Percentiles rank a stretch among this genome's conserved stretches.
Conservation (phyloP, 345 rosid genomes). For the Cardiospermum halicacabum region DNA sequence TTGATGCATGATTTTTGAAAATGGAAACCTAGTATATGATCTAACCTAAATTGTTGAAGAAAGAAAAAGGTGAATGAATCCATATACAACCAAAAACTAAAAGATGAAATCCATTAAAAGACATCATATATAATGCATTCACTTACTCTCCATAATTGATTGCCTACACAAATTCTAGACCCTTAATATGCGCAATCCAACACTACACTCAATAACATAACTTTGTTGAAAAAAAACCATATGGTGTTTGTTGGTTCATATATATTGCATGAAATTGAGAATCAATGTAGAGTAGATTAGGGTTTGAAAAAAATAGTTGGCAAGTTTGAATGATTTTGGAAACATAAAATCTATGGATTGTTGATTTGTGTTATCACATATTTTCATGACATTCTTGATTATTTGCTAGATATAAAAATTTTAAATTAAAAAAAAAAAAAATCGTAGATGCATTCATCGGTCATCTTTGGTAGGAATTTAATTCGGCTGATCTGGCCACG, state of each 20-base stretch:
- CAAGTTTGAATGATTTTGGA: not conserved
- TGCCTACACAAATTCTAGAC: not conserved
- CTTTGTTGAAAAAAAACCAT: too few species aligned
- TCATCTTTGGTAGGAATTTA: too few species aligned
- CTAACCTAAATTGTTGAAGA: too few species aligned
- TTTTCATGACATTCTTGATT: conserved; percentile 9
- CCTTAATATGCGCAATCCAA: not conserved
- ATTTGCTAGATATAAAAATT: too few species aligned
- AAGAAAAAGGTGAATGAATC: too few species aligned
- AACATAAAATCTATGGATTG: not conserved
- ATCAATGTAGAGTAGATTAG: not conserved
- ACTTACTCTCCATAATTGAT: not conserved
- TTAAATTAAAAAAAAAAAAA: too few species aligned
- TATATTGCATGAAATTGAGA: not conserved
- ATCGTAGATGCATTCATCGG: too few species aligned
- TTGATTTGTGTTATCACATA: not conserved
- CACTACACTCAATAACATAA: not conserved
- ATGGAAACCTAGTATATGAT: too few species aligned
- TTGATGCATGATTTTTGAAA: too few species aligned
- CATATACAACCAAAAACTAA: not conserved
- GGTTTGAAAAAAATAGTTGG: not conserved
- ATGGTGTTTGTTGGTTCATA: too few species aligned
- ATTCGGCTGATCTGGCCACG: too few species aligned
- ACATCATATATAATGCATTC: not conserved
- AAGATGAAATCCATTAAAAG: not conserved